phyloP scores from a whole-genome alignment of 768 basidiomycete genomes.

The Suillus brevipes region DNA sequence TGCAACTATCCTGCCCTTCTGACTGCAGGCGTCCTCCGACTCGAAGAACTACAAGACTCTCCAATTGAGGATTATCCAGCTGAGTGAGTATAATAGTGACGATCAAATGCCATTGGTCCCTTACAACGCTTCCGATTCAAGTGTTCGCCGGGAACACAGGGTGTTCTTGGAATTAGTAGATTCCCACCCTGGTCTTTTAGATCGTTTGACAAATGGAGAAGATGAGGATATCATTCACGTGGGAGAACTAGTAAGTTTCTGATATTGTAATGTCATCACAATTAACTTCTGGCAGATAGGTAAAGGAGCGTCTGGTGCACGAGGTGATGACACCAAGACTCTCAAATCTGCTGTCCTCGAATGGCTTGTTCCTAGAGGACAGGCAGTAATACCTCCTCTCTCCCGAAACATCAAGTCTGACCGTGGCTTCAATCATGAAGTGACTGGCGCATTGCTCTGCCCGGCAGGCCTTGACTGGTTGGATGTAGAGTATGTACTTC shows the following conservation, averaged over 20 bases:
- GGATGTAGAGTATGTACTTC: slow-evolving; percentile 15
- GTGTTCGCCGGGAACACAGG: slow-evolving; percentile 2
- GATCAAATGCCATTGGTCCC: neutral
- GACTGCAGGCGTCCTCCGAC: neutral
- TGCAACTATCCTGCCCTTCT: slow-evolving; percentile 12
- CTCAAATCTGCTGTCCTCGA: slow-evolving; percentile 20
- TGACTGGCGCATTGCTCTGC: slow-evolving; percentile 30
- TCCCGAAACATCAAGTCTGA: slow-evolving; percentile 13
- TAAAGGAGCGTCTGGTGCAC: slow-evolving; percentile 23
- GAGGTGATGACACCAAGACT: slow-evolving; percentile 23
- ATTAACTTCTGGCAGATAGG: neutral
- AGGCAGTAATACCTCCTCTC: slow-evolving; percentile 17
- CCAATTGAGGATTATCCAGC: neutral
- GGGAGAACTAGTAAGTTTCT: neutral
- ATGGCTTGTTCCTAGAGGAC: slow-evolving; percentile 22
- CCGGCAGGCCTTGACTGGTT: slow-evolving; percentile 30
- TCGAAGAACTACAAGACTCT: neutral
- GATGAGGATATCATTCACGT: neutral
- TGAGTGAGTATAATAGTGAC: neutral
- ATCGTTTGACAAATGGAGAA: neutral
- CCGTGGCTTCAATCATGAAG: slow-evolving; percentile 25
- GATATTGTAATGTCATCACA: neutral
- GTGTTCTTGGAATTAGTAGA: neutral
- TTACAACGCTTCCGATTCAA: neutral
- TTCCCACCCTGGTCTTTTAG: neutral